phyloP scores from a whole-genome alignment of 2,329 filamentous ascomycete genomes.

The Aureobasidium sp. region DNA sequence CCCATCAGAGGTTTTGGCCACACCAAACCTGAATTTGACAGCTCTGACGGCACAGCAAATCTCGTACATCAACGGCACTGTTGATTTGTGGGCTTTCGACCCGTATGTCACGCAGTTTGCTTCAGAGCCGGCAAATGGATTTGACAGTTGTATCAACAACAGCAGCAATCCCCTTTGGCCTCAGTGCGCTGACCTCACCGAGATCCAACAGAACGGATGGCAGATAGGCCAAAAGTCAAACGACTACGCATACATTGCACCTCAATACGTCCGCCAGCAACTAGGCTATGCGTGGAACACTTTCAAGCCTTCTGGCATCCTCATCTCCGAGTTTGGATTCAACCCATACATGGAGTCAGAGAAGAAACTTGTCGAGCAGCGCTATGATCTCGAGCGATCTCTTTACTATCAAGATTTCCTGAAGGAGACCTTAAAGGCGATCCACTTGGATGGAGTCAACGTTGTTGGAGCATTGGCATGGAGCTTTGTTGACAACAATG shows the following conservation, averaged over 20 bases:
- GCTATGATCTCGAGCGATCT: constrained; percentile 48
- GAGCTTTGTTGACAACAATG: constrained; percentile 31
- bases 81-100: constrained; percentile 28
- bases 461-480: constrained; percentile 29
- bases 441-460: constrained; percentile 28
- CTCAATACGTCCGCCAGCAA: constrained; percentile 50
- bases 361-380: constrained; percentile 41
- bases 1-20: constrained; percentile 38
- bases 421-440: constrained; percentile 26
- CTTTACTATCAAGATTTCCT: constrained; percentile 48
- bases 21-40: constrained; percentile 39
- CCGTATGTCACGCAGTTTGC: constrained; percentile 25
- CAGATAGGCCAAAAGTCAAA: constrained; percentile 45
- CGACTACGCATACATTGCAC: constrained; percentile 52
- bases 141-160: constrained; percentile 30
- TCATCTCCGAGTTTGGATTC: constrained; percentile 33
- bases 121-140: constrained; percentile 27
- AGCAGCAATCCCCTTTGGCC: constrained; percentile 25
- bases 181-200: constrained; percentile 26
- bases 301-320: constrained; percentile 40
- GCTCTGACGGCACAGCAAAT: constrained; percentile 45
- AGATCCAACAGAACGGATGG: constrained; percentile 27
- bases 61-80: constrained; percentile 20
- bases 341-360: constrained; percentile 41
- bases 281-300: constrained; percentile 55